phyloP scores from a whole-genome alignment of 2,329 filamentous ascomycete species.

The Stagonosporopsis cucurbitacearum region DNA sequence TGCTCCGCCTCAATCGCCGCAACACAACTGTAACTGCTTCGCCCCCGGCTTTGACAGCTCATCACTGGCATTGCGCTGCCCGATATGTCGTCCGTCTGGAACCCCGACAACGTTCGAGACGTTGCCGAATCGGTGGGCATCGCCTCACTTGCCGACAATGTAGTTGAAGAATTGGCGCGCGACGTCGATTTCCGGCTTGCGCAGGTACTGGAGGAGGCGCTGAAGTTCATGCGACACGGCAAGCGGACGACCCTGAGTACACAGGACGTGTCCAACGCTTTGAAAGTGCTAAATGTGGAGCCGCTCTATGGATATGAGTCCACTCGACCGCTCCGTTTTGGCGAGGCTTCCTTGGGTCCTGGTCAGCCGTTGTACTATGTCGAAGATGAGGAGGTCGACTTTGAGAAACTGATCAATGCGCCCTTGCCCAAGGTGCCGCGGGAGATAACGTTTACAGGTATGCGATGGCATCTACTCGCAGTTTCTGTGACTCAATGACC shows the following conservation, averaged over 20 bases:
- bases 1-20: slow-evolving; percentile 22
- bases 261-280: slow-evolving; percentile 84
- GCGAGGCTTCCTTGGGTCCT: slow-evolving; percentile 90
- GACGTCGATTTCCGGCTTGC: slow-evolving; percentile 95
- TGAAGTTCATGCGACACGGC: slow-evolving; percentile 94
- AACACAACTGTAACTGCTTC: slow-evolving; percentile 15
- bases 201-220: slow-evolving; percentile 89
- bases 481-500: background rate
- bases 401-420: slow-evolving; percentile 98
- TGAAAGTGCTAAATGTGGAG: slow-evolving; percentile 88
- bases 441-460: slow-evolving; percentile 90
- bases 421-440: slow-evolving; percentile 92
- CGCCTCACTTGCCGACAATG: slow-evolving; percentile 78
- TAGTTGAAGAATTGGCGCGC: slow-evolving; percentile 84
- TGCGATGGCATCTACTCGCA: slow-evolving; percentile 25
- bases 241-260: slow-evolving; percentile 87
- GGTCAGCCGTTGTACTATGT: slow-evolving; percentile 96
- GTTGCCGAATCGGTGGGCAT: slow-evolving; percentile 97
- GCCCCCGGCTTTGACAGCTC: slow-evolving; percentile 21
- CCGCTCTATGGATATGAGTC: slow-evolving; percentile 97
- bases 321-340: slow-evolving; percentile 84
- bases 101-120: slow-evolving; percentile 92
- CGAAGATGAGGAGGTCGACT: slow-evolving; percentile 97
- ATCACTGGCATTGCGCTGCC: slow-evolving; percentile 16
- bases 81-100: slow-evolving; percentile 73